Conservation (phyloP, 176 grass and related monocot species). For the Oryza coarctata region DNA sequence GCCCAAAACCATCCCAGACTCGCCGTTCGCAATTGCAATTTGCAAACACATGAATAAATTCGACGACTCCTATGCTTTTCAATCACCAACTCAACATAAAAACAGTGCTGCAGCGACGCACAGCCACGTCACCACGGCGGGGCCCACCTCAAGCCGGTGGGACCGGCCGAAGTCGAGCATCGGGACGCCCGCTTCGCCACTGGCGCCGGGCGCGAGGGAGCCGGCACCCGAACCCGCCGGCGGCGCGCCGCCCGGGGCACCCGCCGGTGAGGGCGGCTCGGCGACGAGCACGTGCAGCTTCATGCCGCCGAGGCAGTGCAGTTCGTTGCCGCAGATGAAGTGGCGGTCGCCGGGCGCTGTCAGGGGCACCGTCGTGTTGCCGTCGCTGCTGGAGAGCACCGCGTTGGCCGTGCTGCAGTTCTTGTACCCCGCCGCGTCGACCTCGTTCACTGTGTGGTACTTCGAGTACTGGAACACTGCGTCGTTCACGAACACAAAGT, state of each 20-base stretch:
- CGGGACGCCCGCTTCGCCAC: conserved; percentile 17
- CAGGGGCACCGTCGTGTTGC: conserved; percentile 67
- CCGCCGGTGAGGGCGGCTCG: not conserved
- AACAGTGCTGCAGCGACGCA: not conserved
- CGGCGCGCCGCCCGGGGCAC: not conserved
- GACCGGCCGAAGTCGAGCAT: conserved; percentile 35
- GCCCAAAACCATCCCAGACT: no score
- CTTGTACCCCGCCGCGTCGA: conserved; percentile 58
- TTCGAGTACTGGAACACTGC: conserved; percentile 74
- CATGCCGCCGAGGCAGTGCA: conserved; percentile 87
- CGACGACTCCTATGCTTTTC: not conserved
- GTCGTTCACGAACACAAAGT: not conserved
- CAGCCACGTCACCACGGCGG: conserved; percentile 39
- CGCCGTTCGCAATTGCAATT: not conserved
- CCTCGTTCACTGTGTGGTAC: conserved; percentile 70
- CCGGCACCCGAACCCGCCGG: not conserved
- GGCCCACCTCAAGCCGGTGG: not conserved
- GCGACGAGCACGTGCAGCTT: conserved; percentile 55
- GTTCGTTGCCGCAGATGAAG: conserved; percentile 60
- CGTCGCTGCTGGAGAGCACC: conserved; percentile 49
- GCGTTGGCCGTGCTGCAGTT: conserved; percentile 50
- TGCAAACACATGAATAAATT: not conserved
- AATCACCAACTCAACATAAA: not conserved
- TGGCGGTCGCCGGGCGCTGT: conserved; percentile 51
- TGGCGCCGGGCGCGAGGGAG: conserved; percentile 5